A percentile compares a stretch with the other conserved stretches of the same genome.
phyloP scores from a whole-genome alignment of 1,284 basidiomycete genomes.

The Cutaneotrichosporon sp. region DNA sequence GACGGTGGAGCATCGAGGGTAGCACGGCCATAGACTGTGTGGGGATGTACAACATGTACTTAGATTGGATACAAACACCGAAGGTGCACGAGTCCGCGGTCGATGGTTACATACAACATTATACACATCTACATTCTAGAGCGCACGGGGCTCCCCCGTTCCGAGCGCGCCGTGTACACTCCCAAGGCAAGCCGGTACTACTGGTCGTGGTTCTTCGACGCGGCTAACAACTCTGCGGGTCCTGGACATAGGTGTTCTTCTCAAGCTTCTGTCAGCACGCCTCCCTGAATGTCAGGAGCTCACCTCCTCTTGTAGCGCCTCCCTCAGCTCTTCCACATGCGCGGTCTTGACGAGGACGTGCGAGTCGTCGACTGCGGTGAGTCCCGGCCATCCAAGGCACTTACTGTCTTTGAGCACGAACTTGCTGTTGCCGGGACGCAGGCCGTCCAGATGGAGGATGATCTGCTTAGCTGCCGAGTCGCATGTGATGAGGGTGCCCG shows the following conservation, averaged over 20 bases:
- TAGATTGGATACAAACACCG: too few species aligned
- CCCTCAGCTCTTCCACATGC: slow-evolving; percentile 36
- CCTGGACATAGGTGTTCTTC: slow-evolving; percentile 44
- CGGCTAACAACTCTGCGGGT: too few species aligned
- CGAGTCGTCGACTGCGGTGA: slow-evolving; percentile 36
- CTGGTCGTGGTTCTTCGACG: too few species aligned
- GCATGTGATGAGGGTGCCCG: slow-evolving; percentile 22
- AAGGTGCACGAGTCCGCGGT: too few species aligned
- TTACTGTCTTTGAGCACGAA: slow-evolving; percentile 23
- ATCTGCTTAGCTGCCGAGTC: slow-evolving; percentile 47
- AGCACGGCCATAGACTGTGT: too few species aligned
- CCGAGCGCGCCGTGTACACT: too few species aligned
- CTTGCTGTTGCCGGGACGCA: slow-evolving; percentile 31
- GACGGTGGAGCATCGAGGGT: too few species aligned
- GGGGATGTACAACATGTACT: too few species aligned
- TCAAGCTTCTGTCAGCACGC: slow-evolving; percentile 29
- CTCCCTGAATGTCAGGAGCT: background rate
- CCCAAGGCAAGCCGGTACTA: too few species aligned
- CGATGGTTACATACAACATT: too few species aligned
- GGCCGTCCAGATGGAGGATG: slow-evolving; percentile 36
- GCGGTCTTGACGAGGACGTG: slow-evolving; percentile 38
- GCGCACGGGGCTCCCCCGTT: too few species aligned
- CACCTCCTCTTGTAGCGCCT: slow-evolving; percentile 37
- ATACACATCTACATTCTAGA: too few species aligned
- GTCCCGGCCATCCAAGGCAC: background rate